Base-by-base conservation (phyloP, 176 grass and related monocot genomes). In the Oryza meridionalis region DNA sequence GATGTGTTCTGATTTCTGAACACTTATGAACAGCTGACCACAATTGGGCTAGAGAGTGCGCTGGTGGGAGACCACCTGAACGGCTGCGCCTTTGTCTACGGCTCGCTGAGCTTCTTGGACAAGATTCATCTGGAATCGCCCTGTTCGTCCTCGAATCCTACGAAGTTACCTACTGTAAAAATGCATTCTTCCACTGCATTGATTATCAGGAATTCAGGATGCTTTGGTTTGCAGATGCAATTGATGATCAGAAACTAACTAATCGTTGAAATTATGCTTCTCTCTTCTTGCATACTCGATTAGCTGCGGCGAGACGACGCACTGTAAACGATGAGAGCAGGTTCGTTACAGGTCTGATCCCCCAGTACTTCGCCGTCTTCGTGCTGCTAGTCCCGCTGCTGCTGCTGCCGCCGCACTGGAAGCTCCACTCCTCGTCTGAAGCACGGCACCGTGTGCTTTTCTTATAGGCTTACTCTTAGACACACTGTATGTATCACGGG, bases 81-180 rank as follows among this genome's bases (percentile, higher is more conserved):
- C 72, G 87, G 92, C 26, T 80, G 73, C 67, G 87, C 86, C 15
- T 90, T 94, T 61, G 89, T 94, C 53, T 94, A 91, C 27, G 89
- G 92, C 59, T 94, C 92, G 10, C 87, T 94, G 17, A 94, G 92
- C 85, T 94, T 94, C 85, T 5, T 90, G 77, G 92, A 94, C 82
- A 94, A 91, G 90, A 85, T 91, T 94, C 87, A 3, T 94, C 84
- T 47, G 92, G 92, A 12, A 65, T 94, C 63, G 81, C 89, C 4
- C 58, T 94, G n/a, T 94, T 87, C 64, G 86, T 87, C 2, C 92
- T 94, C 24, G 89, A 94, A 69, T 94, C 92, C 2, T 94, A 91
- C 44, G 84, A 94, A 89, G 90, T 87, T 89, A 84, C 11, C 5
- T 0, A 9, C 19, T 2, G 16, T 32, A 46, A 45, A n/a, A 44